Conservation (phyloP, 176 grass and related monocot genomes). For the Musa troglodytarum region DNA sequence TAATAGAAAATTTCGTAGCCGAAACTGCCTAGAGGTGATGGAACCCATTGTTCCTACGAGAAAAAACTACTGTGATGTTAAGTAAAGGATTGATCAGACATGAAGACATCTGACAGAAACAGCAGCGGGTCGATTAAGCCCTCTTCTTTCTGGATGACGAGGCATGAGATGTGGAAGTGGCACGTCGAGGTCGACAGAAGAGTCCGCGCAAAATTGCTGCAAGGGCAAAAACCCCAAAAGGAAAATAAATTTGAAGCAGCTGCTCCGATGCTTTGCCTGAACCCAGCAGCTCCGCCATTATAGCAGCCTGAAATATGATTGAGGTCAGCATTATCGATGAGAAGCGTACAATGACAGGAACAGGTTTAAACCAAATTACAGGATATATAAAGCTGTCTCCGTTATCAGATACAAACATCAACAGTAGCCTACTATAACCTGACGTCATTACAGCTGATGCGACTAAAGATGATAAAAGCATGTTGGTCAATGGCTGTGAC, state of each 20-base stretch:
- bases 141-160: slow-evolving; percentile 37
- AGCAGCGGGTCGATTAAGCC: slow-evolving; percentile 15
- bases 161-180: slow-evolving; percentile 11
- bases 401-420: not conserved
- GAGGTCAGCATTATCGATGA: not conserved
- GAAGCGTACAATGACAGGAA: not conserved
- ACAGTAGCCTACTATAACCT: not conserved
- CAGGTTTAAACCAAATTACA: not conserved
- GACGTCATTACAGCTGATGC: not conserved
- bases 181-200: not conserved
- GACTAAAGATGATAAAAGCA: too few species aligned
- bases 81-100: not conserved
- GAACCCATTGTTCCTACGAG: too few species aligned
- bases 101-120: not conserved
- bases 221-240: slow-evolving; percentile 34
- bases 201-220: slow-evolving; percentile 38
- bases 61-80: too few species aligned
- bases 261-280: slow-evolving; percentile 58
- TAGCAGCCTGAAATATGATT: slow-evolving; percentile 36
- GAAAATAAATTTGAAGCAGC: slow-evolving; percentile 42
- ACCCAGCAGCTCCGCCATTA: slow-evolving; percentile 43
- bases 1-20: too few species aligned
- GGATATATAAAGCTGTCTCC: not conserved
- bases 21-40: too few species aligned
- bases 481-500: too few species aligned